These are phyloP conservation scores for Diaporthe australafricana DNA, from an alignment of 2,329 filamentous ascomycete species.

Conservation along the genomic window DNA sequence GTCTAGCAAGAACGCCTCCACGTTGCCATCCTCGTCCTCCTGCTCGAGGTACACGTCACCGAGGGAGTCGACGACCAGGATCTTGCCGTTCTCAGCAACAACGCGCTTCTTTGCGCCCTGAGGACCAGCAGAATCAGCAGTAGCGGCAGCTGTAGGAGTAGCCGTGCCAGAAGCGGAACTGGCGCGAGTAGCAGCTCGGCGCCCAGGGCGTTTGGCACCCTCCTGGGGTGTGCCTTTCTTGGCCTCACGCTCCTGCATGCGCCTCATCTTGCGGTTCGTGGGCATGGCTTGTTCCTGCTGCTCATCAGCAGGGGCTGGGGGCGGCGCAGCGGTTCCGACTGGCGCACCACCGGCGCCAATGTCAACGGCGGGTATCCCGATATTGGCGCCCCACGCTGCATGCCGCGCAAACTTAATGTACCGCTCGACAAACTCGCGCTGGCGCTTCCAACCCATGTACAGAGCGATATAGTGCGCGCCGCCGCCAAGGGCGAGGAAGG, in stretches of 20 bases:
- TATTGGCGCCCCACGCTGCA: slow-evolving; percentile 89
- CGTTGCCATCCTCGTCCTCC: slow-evolving; percentile 85
- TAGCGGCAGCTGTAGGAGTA: slow-evolving; percentile 65
- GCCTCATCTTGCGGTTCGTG: slow-evolving; percentile 87
- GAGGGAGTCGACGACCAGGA: slow-evolving; percentile 89
- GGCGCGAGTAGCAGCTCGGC: slow-evolving; percentile 51
- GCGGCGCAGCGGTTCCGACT: slow-evolving; percentile 46
- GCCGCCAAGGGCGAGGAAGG: slow-evolving; percentile 87
- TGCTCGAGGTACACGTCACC: slow-evolving; percentile 97
- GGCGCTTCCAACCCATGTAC: slow-evolving; percentile 88
- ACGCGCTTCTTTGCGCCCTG: slow-evolving; percentile 87
- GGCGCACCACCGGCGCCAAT: slow-evolving; percentile 50
- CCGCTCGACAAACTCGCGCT: slow-evolving; percentile 89
- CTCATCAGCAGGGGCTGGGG: slow-evolving; percentile 56
- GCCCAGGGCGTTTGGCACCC: slow-evolving; percentile 49
- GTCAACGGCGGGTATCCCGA: slow-evolving; percentile 74
- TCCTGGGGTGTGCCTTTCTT: slow-evolving; percentile 76
- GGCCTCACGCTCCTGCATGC: slow-evolving; percentile 87
- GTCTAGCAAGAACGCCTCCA: slow-evolving; percentile 87
- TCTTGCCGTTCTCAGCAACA: slow-evolving; percentile 93
- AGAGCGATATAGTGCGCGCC: slow-evolving; percentile 88
- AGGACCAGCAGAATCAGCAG: slow-evolving; percentile 67
- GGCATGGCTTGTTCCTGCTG: slow-evolving; percentile 59
- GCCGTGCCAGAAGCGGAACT: slow-evolving; percentile 55
- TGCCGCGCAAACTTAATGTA: slow-evolving; percentile 92